These are phyloP conservation scores for Kodamaea plutei DNA, from an alignment of 1,139 yeast genomes.

Conservation along the genomic window DNA sequence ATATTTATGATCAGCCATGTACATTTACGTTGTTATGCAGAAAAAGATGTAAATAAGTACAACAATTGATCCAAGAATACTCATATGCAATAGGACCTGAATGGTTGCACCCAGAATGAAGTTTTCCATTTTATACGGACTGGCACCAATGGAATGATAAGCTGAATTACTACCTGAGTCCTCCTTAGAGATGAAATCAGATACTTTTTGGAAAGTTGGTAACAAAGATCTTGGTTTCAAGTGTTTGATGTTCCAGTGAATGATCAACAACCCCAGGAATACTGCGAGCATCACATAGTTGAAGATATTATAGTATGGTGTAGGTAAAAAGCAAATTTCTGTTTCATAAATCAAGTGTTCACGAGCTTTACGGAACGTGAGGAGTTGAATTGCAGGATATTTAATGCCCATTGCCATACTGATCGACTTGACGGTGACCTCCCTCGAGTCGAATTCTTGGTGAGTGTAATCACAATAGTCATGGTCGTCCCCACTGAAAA, in stretches of 20 bases:
- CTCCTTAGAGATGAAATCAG: no score
- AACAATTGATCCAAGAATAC: no score
- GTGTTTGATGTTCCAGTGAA: conserved; percentile 30
- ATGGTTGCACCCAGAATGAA: neutral
- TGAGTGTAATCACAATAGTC: conserved; percentile 52
- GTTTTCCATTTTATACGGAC: conserved; percentile 4
- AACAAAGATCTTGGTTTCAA: no score
- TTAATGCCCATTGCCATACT: conserved; percentile 60
- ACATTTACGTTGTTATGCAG: no score
- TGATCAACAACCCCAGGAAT: conserved; percentile 24
- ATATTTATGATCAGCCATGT: no score
- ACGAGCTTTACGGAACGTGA: conserved; percentile 27
- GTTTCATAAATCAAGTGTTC: conserved; percentile 32
- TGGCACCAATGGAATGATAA: no score
- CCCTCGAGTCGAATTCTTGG: conserved; percentile 20
- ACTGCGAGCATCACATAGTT: conserved; percentile 39
- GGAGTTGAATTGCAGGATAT: conserved; percentile 51
- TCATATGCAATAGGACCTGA: no score
- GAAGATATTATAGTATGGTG: conserved; percentile 44
- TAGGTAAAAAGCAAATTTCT: conserved; percentile 43
- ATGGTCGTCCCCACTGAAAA: conserved; percentile 52
- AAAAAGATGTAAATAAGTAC: no score
- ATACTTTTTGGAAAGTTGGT: conserved; percentile 8
- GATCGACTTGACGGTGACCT: conserved; percentile 52
- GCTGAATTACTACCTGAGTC: no score